A percentile compares a stretch with the other conserved stretches of the same genome.
Evolutionary conservation across 225 moss, liverwort and hornwort genomes (phyloP).

Genomic region (Takakia lepidozioides): DNA sequence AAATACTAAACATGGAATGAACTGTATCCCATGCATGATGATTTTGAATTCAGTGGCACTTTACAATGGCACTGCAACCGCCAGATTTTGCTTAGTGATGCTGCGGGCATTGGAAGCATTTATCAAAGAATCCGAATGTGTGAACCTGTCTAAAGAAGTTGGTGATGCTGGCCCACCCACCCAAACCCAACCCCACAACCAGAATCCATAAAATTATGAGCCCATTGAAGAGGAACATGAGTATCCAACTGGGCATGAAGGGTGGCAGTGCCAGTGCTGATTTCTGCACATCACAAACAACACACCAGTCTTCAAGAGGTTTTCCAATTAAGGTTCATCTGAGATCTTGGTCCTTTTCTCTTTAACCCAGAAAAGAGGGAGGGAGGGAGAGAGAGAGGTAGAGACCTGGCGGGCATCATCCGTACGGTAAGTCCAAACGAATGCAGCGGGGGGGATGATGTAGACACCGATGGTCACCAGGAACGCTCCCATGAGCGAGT

Average conservation of each 20-base stretch:
- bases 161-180: constrained; percentile 92
- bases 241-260: constrained; percentile 56
- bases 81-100: too few relatives aligned
- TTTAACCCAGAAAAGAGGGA: background rate
- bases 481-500: constrained; percentile 50
- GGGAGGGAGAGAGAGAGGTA: background rate
- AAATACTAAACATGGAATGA: too few relatives aligned
- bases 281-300: too few relatives aligned
- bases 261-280: constrained; percentile 57
- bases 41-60: too few relatives aligned
- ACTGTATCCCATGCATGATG: too few relatives aligned
- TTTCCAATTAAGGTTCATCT: too few relatives aligned
- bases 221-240: constrained; percentile 50
- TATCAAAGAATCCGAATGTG: constrained; percentile 81
- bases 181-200: constrained; percentile 67
- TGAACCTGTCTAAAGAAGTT: constrained; percentile 66
- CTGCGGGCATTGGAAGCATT: constrained; percentile 78
- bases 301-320: too few relatives aligned
- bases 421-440: constrained; percentile 37
- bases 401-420: constrained; percentile 40
- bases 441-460: constrained; percentile 35
- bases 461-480: constrained; percentile 32
- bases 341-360: too few relatives aligned
- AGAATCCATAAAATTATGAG: constrained; percentile 59
- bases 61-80: too few relatives aligned